Base-by-base conservation (phyloP, 495 filamentous ascomycete species). In the Aspergillus leporis region DNA sequence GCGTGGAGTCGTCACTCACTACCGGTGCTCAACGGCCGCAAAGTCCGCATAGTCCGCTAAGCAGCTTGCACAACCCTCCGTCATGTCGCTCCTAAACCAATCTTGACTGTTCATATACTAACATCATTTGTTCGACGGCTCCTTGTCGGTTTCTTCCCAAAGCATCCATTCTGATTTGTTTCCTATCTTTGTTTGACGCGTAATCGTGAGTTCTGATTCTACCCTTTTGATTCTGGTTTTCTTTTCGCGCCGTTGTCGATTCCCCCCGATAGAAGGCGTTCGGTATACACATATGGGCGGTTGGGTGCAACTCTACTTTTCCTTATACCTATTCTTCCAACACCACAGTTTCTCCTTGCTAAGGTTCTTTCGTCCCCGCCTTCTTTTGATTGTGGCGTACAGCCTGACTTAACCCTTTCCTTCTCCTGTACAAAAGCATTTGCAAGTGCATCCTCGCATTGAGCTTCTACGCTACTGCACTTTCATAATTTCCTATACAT, bases 1-100 rank as follows among this genome's bases (percentile, higher is more conserved):
- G 92, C 58, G 81, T 97, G 66, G 94, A 98, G 77, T 91, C 88
- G 10, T 84, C 82, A 49, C 82, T 86, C 51, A 84, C 81, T 3
- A 65, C 56, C 8, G 64, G 55, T 21, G 51, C 52, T 51, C 71
- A 74, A 59, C 65, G 71, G 49, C 66, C 69, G 6, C 65, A 64
- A 52, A 68, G 59, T 47, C 69, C 67, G n/a, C 61, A 73, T 41
- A 66, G 67, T 56, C 74, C 76, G 36, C 73, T 78, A 46, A 74
- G 68, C 51, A 59, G 62, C 28, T 70, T 66, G 34, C 59, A 71
- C 45, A 74, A 80, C 60, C 67, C 67, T 63, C 66, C 67, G 63
- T 65, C 63, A 62, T 61, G 73, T 66, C 55, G 66, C 61, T 61
- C 67, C 62, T 74, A 69, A 68, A 58, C 56, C 53, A 40, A 56